phyloP scores from a whole-genome alignment of 1,284 basidiomycete species.

The Apiotrichum mycotoxinovorans region DNA sequence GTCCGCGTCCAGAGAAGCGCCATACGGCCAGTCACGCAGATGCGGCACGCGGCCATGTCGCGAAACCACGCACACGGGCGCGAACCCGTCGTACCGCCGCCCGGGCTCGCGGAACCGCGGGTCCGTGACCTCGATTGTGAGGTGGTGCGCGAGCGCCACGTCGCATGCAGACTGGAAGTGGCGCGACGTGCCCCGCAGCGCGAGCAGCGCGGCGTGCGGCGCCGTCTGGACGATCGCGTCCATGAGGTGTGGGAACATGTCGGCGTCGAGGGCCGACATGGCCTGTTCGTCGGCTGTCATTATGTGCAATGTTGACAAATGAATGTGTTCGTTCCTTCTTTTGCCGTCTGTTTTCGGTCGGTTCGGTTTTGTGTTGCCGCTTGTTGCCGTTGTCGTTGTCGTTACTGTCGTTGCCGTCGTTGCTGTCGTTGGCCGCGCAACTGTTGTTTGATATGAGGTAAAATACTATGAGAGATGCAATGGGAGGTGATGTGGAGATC shows the following conservation, averaged over 20 bases:
- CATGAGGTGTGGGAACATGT: constrained; percentile 1
- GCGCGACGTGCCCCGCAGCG: neutral
- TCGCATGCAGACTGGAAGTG: neutral
- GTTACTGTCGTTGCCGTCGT: neutral
- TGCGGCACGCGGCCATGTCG: neutral
- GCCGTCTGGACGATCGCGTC: neutral
- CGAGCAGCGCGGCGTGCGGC: neutral
- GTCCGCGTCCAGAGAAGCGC: no score
- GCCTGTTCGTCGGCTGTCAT: no score
- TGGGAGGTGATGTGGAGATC: no score
- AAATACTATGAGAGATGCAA: no score
- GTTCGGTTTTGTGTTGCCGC: no score
- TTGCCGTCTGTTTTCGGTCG: no score
- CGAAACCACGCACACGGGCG: neutral
- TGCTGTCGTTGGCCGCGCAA: no score
- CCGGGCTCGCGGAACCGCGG: neutral
- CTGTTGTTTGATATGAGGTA: no score
- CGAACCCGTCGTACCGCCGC: neutral
- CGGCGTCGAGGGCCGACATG: neutral
- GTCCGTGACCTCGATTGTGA: neutral
- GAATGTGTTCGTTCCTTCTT: no score
- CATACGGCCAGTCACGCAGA: neutral
- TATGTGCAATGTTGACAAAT: no score
- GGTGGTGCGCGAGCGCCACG: neutral
- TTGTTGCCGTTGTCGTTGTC: neutral